Percentiles rank a stretch among this genome's conserved stretches.
phyloP scores from a whole-genome alignment of 257 asterid species.

The Solanum sejunctum region DNA sequence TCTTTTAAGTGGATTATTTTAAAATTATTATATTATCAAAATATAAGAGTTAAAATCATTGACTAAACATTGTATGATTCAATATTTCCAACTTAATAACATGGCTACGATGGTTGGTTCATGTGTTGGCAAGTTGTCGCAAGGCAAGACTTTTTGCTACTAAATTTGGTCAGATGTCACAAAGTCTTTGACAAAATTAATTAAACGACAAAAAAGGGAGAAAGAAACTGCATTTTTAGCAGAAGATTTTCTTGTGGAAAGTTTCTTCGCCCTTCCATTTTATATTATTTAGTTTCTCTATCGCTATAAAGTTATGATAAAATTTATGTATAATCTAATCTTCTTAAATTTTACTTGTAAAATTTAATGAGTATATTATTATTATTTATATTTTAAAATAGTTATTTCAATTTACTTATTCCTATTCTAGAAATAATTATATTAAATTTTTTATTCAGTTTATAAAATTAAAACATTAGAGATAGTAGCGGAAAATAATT shows the following conservation, averaged over 20 bases:
- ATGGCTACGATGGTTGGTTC: not conserved
- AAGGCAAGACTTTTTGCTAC: not conserved
- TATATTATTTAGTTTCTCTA: no score
- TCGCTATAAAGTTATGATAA: no score
- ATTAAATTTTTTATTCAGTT: no score
- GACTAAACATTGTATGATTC: not conserved
- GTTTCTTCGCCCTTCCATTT: not conserved
- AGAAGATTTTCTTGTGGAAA: not conserved
- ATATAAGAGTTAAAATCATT: not conserved
- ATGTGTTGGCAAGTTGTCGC: not conserved
- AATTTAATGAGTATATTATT: no score
- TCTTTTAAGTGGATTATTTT: no score
- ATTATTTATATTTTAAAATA: no score
- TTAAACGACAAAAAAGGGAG: not conserved
- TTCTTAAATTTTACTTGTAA: no score
- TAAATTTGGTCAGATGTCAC: not conserved
- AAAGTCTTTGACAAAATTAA: conserved; percentile 1
- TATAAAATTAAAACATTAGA: not conserved
- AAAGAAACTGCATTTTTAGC: not conserved
- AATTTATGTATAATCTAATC: no score
- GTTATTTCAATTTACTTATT: no score
- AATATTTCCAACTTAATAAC: not conserved
- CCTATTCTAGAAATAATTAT: no score
- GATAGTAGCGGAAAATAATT: not conserved
- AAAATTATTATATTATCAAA: not conserved